Percentiles rank a stretch among this genome's conserved stretches.
Evolutionary conservation across 345 rosid species (phyloP).

Genomic region (Salix udensis): DNA sequence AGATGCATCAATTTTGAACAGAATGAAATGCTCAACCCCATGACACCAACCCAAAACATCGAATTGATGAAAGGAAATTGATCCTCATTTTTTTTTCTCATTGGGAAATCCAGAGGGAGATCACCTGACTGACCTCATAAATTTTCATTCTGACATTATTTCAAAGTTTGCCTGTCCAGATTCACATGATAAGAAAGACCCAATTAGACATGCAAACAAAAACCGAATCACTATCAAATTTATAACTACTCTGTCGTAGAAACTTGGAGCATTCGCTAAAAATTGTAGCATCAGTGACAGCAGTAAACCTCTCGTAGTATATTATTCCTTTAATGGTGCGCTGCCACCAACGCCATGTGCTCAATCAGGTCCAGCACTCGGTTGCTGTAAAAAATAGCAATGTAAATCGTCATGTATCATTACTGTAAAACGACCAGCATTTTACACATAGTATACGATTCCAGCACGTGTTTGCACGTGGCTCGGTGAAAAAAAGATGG

Average conservation of each 20-base stretch:
- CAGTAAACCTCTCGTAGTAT: neutral
- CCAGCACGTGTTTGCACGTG: too few species aligned
- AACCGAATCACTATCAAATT: constrained; percentile 4
- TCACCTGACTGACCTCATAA: neutral
- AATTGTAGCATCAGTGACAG: neutral
- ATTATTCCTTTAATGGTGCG: constrained; percentile 29
- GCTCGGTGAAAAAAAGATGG: neutral
- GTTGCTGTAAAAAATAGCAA: constrained; percentile 52
- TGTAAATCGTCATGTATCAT: neutral
- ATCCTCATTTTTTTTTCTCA: neutral
- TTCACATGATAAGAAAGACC: neutral
- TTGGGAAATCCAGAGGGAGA: neutral
- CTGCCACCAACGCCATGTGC: constrained; percentile 90
- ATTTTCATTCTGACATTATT: constrained; percentile 4
- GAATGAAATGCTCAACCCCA: neutral
- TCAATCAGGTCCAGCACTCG: constrained; percentile 94
- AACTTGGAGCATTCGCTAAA: neutral
- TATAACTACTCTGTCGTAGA: constrained; percentile 5
- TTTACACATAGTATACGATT: neutral
- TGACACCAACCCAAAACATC: too few species aligned
- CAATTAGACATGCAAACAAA: neutral
- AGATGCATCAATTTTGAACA: constrained; percentile 68
- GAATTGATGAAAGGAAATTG: neutral
- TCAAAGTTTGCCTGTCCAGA: neutral
- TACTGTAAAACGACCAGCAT: neutral